phyloP scores from a whole-genome alignment of 2,329 filamentous ascomycete genomes.

The Aspergillus fructus region DNA sequence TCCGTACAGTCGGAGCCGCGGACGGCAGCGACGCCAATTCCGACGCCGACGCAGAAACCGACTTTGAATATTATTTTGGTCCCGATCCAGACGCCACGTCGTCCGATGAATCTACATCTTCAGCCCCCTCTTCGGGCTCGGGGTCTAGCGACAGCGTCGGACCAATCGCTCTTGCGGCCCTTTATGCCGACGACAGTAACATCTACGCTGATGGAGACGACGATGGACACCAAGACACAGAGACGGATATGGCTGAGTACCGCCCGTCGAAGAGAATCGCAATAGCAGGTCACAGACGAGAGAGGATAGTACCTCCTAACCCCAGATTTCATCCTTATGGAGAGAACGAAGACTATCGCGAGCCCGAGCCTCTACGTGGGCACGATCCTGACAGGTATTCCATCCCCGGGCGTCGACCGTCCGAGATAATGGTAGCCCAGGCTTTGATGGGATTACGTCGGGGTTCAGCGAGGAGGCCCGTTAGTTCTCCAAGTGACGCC shows the following conservation, averaged over 20 bases:
- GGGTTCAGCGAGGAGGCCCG: slow-evolving; percentile 18
- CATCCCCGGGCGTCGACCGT: not conserved
- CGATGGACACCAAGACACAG: slow-evolving; percentile 19
- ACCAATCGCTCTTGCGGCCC: slow-evolving; percentile 9
- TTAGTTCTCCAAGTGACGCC: not conserved
- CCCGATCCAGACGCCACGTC: slow-evolving; percentile 9
- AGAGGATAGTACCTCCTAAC: not conserved
- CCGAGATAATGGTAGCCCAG: slow-evolving; percentile 39
- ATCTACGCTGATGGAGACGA: not conserved
- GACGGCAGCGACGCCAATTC: slow-evolving; percentile 6
- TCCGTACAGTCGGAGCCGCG: not conserved
- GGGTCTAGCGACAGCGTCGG: not conserved
- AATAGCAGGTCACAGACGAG: not conserved
- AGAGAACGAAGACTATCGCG: too few species aligned
- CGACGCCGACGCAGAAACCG: slow-evolving; percentile 14
- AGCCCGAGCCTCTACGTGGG: not conserved
- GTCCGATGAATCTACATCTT: slow-evolving; percentile 13
- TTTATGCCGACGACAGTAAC: not conserved
- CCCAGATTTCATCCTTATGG: not conserved
- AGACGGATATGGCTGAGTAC: slow-evolving; percentile 6
- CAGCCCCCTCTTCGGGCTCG: slow-evolving; percentile 1
- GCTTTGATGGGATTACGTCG: slow-evolving; percentile 37
- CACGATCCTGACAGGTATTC: not conserved
- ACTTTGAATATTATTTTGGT: not conserved
- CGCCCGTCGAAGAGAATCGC: slow-evolving; percentile 7